Conservation (phyloP, 495 filamentous ascomycete species). For the Xanthoparmelia taractica region DNA sequence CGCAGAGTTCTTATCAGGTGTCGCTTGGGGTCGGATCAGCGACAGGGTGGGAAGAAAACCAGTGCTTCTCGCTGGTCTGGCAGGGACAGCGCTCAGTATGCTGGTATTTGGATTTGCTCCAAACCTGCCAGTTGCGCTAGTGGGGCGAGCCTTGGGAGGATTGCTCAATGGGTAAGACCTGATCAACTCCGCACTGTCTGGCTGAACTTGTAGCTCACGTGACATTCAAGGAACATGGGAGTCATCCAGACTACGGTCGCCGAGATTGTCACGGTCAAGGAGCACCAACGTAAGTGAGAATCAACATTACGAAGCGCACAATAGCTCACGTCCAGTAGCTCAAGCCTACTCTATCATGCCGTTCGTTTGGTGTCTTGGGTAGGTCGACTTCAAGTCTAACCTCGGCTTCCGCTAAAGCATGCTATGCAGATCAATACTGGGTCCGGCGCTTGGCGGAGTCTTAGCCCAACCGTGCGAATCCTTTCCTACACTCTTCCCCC, state of each 20-base stretch:
- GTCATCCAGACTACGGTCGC: constrained; percentile 92
- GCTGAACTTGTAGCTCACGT: constrained; percentile 12
- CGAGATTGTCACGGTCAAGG: constrained; percentile 82
- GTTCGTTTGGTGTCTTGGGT: constrained; percentile 93
- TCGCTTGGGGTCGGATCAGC: constrained; percentile 88
- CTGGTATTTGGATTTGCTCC: constrained; percentile 86
- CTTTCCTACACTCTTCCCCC: constrained; percentile 68
- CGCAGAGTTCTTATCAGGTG: constrained; percentile 82
- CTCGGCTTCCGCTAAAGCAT: constrained; percentile 5
- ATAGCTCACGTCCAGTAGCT: constrained; percentile 39
- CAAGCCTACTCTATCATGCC: constrained; percentile 96
- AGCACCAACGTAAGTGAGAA: constrained; percentile 67
- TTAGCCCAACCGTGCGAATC: constrained; percentile 77
- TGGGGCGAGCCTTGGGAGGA: constrained; percentile 83
- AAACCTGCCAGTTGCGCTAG: constrained; percentile 72
- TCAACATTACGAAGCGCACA: not conserved
- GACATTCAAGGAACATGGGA: constrained; percentile 61
- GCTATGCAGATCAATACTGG: constrained; percentile 60
- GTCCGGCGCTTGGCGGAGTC: constrained; percentile 81
- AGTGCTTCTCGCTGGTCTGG: constrained; percentile 76
- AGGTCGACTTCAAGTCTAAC: constrained; percentile 23
- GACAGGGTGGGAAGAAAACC: constrained; percentile 90
- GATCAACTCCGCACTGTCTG: constrained; percentile 16
- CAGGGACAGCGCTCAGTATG: constrained; percentile 89
- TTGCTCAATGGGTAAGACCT: constrained; percentile 74